These are phyloP conservation scores for Boletus coccyginus DNA, from an alignment of 768 basidiomycete species.

Conservation along the genomic window DNA sequence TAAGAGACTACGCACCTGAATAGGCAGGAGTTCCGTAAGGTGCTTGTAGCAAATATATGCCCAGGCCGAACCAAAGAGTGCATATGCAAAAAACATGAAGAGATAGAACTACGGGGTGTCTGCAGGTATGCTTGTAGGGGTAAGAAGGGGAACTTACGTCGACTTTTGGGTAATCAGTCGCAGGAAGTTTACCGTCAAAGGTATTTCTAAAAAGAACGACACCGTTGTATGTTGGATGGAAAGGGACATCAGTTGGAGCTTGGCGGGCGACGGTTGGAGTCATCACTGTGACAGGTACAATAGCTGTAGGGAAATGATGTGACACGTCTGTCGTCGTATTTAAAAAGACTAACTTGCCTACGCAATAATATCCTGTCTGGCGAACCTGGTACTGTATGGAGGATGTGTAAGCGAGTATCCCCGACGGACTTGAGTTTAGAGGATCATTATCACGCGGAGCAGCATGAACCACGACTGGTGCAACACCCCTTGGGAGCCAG, in stretches of 20 bases:
- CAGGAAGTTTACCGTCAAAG: slow-evolving; percentile 85
- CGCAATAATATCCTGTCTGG: slow-evolving; percentile 94
- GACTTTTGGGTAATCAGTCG: slow-evolving; percentile 97
- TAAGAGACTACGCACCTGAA: slow-evolving; percentile 57
- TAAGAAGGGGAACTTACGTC: slow-evolving; percentile 52
- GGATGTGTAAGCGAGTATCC: slow-evolving; percentile 53
- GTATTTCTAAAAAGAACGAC: slow-evolving; percentile 82
- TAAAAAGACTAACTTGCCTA: slow-evolving; percentile 59
- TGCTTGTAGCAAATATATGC: slow-evolving; percentile 80
- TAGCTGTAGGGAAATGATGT: slow-evolving; percentile 45
- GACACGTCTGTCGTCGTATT: neutral
- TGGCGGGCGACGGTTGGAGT: slow-evolving; percentile 33
- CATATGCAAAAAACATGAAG: slow-evolving; percentile 77
- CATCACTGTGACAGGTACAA: slow-evolving; percentile 86
- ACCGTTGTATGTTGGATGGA: slow-evolving; percentile 78
- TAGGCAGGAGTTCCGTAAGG: slow-evolving; percentile 79
- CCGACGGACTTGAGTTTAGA: slow-evolving; percentile 49
- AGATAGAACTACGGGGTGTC: slow-evolving; percentile 72
- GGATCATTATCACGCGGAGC: slow-evolving; percentile 22
- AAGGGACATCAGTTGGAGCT: slow-evolving; percentile 50
- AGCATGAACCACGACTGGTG: slow-evolving; percentile 7
- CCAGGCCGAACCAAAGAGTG: slow-evolving; percentile 68
- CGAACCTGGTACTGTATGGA: slow-evolving; percentile 82
- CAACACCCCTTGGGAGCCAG: slow-evolving; percentile 38
- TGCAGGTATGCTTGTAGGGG: neutral